A percentile compares a stretch with the other conserved stretches of the same genome.
Evolutionary conservation across 2,329 filamentous ascomycete genomes (phyloP).

Genomic region (Paraphaeosphaeria minitans): DNA sequence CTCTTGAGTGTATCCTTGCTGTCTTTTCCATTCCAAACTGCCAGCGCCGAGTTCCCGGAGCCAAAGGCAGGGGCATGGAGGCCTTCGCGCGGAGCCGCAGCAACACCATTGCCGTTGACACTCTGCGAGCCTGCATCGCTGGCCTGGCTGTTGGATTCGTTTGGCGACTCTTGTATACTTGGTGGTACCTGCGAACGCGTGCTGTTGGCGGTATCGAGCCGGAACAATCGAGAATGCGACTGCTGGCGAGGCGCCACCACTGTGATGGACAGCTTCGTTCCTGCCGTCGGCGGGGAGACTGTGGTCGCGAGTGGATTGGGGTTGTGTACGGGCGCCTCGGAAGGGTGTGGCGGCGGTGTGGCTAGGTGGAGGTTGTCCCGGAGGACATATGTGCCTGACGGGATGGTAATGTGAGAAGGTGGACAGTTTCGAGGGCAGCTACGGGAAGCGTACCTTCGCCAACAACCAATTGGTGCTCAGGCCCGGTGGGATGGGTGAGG

Average conservation of each 20-base stretch:
- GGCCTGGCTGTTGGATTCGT: conserved; percentile 51
- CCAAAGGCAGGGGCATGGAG: conserved; percentile 72
- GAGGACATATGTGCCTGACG: conserved; percentile 80
- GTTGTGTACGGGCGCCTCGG: conserved; percentile 84
- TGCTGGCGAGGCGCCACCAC: conserved; percentile 64
- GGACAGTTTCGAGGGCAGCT: conserved; percentile 5
- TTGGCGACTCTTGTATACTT: conserved; percentile 52
- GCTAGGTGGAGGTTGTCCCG: conserved; percentile 91
- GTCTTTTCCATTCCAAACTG: conserved; percentile 66
- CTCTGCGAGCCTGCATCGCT: conserved; percentile 53
- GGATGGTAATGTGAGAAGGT: conserved; percentile 30
- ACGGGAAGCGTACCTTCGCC: conserved; percentile 73
- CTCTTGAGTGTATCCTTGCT: conserved; percentile 70
- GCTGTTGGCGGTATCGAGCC: conserved; percentile 50
- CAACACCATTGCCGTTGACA: conserved; percentile 39
- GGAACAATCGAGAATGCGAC: conserved; percentile 50
- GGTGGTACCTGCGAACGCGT: conserved; percentile 49
- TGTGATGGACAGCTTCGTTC: conserved; percentile 82
- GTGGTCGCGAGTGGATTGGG: conserved; percentile 89
- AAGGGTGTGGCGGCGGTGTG: conserved; percentile 93
- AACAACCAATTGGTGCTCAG: conserved; percentile 87
- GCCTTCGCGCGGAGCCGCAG: conserved; percentile 36
- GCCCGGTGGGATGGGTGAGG: conserved; percentile 76
- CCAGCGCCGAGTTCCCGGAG: conserved; percentile 78
- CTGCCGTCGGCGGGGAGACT: conserved; percentile 79